Evolutionary conservation across 139 green algal genomes (phyloP).

Genomic region (Helicosporidium sp.): DNA sequence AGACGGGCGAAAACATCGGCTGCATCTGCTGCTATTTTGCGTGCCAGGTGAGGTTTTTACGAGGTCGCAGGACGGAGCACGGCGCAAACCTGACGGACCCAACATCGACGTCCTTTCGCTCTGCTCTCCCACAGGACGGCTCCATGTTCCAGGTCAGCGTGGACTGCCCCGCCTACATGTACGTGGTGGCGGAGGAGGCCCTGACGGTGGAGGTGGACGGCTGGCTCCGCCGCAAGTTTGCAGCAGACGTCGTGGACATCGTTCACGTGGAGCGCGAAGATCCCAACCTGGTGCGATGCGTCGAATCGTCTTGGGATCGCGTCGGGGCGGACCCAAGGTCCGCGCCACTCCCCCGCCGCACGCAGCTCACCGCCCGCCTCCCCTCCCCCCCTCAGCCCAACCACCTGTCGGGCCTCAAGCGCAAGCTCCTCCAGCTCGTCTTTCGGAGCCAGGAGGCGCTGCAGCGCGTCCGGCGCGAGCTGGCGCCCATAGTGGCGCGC

Average conservation of each 20-base stretch:
- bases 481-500: slow-evolving; percentile 46
- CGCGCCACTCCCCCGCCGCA: background rate
- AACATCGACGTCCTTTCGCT: background rate
- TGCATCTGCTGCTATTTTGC: slow-evolving; percentile 86
- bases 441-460: slow-evolving; percentile 70
- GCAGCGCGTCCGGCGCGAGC: slow-evolving; percentile 58
- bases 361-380: background rate
- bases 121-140: slow-evolving; percentile 44
- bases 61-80: background rate
- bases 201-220: slow-evolving; percentile 70
- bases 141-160: slow-evolving; percentile 80
- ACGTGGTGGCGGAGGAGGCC: slow-evolving; percentile 35
- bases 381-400: slow-evolving; percentile 54
- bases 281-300: slow-evolving; percentile 59
- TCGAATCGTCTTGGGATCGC: background rate
- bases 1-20: slow-evolving; percentile 41
- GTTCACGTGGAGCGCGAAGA: slow-evolving; percentile 68
- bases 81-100: background rate
- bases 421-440: slow-evolving; percentile 62
- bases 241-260: slow-evolving; percentile 42
- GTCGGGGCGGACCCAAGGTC: background rate
- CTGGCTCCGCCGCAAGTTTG: slow-evolving; percentile 55
- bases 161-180: slow-evolving; percentile 77
- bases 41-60: slow-evolving; percentile 43
- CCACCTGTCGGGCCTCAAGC: slow-evolving; percentile 73